phyloP scores from a whole-genome alignment of 2,329 filamentous ascomycete species.

The Trichoderma oligosporum region DNA sequence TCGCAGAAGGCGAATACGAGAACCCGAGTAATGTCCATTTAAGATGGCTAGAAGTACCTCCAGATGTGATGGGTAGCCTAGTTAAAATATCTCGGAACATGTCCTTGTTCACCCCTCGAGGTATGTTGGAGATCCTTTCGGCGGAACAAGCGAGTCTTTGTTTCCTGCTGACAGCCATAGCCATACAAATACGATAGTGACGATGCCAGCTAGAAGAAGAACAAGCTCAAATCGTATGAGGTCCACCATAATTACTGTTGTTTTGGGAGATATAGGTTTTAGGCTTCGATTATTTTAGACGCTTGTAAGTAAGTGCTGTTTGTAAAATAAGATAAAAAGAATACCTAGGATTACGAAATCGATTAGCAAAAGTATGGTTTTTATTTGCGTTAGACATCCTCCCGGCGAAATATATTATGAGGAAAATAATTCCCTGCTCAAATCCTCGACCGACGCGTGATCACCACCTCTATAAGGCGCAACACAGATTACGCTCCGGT shows the following conservation, averaged over 20 bases:
- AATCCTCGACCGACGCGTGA: no score
- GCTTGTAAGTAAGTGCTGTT: no score
- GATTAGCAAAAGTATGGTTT: no score
- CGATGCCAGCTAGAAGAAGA: not conserved
- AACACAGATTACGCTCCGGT: no score
- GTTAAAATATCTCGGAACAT: not conserved
- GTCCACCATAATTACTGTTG: not conserved
- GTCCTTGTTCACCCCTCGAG: not conserved
- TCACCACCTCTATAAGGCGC: no score
- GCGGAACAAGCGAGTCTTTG: not conserved
- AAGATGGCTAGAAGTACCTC: not conserved
- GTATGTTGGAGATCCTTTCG: slow-evolving; percentile 9
- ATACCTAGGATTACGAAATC: no score
- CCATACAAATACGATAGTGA: not conserved
- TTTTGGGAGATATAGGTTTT: not conserved
- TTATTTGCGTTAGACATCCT: no score
- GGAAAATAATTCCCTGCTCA: no score
- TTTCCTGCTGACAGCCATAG: not conserved
- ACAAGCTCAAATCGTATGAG: not conserved
- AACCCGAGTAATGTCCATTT: not conserved
- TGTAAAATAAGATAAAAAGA: no score
- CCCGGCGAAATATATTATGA: no score
- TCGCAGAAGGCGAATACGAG: not conserved
- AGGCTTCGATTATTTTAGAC: no score
- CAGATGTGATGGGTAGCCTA: not conserved